These are phyloP conservation scores for Colletotrichum sp. DNA, from an alignment of 2,329 filamentous ascomycete species.

Conservation along the genomic window DNA sequence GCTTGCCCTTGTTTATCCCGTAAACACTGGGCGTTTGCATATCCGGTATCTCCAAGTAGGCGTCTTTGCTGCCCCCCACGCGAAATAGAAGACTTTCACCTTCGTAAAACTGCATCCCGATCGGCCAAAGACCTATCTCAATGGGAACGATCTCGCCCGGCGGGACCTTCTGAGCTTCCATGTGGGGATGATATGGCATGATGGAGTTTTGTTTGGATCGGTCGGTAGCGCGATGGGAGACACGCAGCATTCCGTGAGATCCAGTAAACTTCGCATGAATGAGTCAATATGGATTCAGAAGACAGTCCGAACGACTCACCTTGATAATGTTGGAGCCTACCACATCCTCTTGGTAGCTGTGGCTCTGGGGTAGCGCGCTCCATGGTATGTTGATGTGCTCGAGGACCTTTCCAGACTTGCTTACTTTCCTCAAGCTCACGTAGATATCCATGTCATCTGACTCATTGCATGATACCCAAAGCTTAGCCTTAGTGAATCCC, in stretches of 20 bases:
- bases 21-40: background rate
- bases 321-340: background rate
- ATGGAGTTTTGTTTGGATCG: background rate
- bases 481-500: background rate
- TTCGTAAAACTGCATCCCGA: background rate
- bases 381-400: background rate
- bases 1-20: background rate
- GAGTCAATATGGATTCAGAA: background rate
- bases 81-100: background rate
- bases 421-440: background rate
- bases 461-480: background rate
- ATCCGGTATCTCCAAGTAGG: background rate
- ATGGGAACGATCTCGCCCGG: background rate
- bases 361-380: background rate
- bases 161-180: background rate
- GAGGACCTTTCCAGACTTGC: background rate
- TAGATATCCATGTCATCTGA: background rate
- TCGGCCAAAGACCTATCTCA: background rate
- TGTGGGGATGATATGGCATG: background rate
- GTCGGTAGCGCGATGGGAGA: background rate
- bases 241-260: background rate
- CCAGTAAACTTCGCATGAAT: background rate
- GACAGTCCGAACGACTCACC: background rate
- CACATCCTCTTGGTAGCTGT: background rate
- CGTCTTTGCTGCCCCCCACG: background rate